Conservation (phyloP, 2,329 filamentous ascomycete species). For the Tolypocladium cylindrosporum region DNA sequence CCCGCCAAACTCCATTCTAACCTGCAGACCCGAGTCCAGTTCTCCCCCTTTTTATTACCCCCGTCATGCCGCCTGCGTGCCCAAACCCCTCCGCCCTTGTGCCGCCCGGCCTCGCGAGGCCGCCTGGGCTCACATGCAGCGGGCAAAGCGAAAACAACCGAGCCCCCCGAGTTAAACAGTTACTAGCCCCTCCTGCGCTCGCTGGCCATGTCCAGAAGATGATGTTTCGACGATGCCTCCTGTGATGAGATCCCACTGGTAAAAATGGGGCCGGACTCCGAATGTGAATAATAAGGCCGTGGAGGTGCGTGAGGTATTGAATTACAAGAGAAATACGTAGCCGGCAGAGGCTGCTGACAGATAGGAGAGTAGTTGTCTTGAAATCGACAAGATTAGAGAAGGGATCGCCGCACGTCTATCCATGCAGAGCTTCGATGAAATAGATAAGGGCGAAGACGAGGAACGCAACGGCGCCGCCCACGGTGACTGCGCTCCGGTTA, state of each 20-base stretch:
- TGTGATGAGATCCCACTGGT: neutral
- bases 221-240: neutral
- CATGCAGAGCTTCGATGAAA: conserved; percentile 66
- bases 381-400: neutral
- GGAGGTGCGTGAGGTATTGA: neutral
- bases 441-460: conserved; percentile 89
- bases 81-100: neutral
- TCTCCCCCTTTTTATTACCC: neutral
- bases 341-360: neutral
- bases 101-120: neutral
- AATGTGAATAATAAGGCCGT: neutral
- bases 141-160: neutral
- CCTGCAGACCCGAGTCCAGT: neutral
- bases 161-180: neutral
- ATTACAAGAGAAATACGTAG: neutral
- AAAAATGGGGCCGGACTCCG: neutral
- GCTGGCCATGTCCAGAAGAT: neutral
- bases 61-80: neutral
- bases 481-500: conserved; percentile 56
- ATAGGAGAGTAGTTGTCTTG: neutral
- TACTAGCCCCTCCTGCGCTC: neutral
- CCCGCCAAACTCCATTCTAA: neutral
- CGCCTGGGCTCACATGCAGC: neutral
- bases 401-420: conserved; percentile 17
- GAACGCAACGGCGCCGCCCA: conserved; percentile 86